Evolutionary conservation across 164 flowering plant genomes (phyloP).

Genomic region (Buxus sempervirens): DNA sequence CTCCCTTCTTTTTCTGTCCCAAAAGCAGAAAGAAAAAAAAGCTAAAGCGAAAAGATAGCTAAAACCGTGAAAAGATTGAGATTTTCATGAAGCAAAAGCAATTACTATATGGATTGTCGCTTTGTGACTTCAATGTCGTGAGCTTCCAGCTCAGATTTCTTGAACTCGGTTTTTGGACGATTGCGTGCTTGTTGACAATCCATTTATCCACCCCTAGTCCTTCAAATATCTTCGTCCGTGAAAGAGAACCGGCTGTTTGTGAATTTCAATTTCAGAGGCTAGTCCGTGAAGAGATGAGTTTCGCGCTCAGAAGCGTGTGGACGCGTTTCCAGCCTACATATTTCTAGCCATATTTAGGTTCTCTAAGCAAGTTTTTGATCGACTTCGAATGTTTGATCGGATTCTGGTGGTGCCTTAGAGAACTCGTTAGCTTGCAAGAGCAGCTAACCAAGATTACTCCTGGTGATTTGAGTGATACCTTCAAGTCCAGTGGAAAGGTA

Average conservation of each 20-base stretch:
- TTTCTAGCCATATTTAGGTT: too few species aligned
- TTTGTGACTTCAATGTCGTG: slow-evolving; percentile 1
- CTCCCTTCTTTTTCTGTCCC: background rate
- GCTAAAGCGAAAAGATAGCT: background rate
- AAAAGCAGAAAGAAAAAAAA: background rate
- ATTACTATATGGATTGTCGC: slow-evolving; percentile 4
- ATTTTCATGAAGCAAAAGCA: background rate
- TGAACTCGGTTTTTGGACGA: slow-evolving; percentile 7
- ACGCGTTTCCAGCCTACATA: too few species aligned
- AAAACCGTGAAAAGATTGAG: background rate
- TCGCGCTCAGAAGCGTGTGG: too few species aligned
- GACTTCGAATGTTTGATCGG: too few species aligned
- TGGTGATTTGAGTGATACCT: background rate
- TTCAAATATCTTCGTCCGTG: background rate
- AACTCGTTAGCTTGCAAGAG: background rate
- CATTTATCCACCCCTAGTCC: background rate
- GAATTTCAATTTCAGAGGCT: background rate
- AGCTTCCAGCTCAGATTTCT: slow-evolving; percentile 13
- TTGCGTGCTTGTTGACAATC: background rate
- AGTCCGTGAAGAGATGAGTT: background rate
- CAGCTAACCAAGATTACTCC: too few species aligned
- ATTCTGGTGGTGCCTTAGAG: too few species aligned
- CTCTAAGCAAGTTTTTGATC: too few species aligned
- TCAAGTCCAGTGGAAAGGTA: background rate
- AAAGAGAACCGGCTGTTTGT: background rate